Conservation (phyloP, 2,329 filamentous ascomycete species). For the Cladorrhinum sp. region DNA sequence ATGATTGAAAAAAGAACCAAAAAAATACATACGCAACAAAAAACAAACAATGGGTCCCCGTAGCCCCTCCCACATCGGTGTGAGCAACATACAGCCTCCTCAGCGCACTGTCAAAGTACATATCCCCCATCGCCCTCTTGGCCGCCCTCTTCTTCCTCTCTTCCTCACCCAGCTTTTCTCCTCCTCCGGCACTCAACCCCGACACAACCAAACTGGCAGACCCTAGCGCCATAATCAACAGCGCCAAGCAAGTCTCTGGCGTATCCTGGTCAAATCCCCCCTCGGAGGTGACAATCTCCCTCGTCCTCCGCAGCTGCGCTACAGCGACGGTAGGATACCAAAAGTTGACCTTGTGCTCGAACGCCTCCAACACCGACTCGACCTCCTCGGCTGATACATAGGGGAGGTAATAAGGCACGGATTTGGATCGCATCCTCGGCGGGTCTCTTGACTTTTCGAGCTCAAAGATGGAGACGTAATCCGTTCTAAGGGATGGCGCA, state of each 20-base stretch:
- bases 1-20: neutral
- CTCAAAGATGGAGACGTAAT: slow-evolving; percentile 45
- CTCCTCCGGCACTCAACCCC: slow-evolving; percentile 12
- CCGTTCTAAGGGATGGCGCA: slow-evolving; percentile 38
- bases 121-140: slow-evolving; percentile 37
- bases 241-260: slow-evolving; percentile 40
- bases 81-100: slow-evolving; percentile 46
- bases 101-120: slow-evolving; percentile 46
- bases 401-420: slow-evolving; percentile 39
- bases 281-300: slow-evolving; percentile 30
- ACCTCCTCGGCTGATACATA: slow-evolving; percentile 43
- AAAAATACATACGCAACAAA: slow-evolving; percentile 43
- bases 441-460: slow-evolving; percentile 43
- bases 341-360: slow-evolving; percentile 48
- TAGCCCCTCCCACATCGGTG: slow-evolving; percentile 43
- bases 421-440: slow-evolving; percentile 33
- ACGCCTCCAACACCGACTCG: slow-evolving; percentile 40
- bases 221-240: slow-evolving; percentile 48
- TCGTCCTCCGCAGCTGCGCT: slow-evolving; percentile 35
- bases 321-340: slow-evolving; percentile 52
- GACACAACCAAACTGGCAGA: slow-evolving; percentile 42
- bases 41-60: slow-evolving; percentile 50
- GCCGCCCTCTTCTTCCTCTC: slow-evolving; percentile 33
- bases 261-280: slow-evolving; percentile 38
- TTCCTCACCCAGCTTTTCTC: slow-evolving; percentile 17